Percentiles rank a stretch among this genome's conserved stretches.
Evolutionary conservation across 495 filamentous ascomycete genomes (phyloP).

Genomic region (Choiromyces venosus): DNA sequence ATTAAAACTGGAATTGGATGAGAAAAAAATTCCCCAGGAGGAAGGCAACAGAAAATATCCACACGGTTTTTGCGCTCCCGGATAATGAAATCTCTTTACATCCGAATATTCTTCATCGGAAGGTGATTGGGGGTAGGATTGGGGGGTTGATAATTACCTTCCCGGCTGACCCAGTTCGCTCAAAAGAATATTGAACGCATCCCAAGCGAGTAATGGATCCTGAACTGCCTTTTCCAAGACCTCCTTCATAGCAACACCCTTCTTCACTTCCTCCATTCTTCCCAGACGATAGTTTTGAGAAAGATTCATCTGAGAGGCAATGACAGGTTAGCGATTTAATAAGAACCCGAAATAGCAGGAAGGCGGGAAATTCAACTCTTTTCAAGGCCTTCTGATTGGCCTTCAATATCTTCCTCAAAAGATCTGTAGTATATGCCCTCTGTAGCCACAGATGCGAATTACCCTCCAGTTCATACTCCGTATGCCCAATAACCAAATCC

Average conservation of each 20-base stretch:
- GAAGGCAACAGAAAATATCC: not conserved
- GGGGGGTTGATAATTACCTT: slow-evolving; percentile 25
- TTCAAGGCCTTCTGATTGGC: slow-evolving; percentile 65
- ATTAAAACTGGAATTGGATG: not conserved
- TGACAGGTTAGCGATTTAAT: not conserved
- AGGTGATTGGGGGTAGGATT: slow-evolving; percentile 14
- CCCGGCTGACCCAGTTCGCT: slow-evolving; percentile 62
- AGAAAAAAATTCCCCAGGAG: not conserved
- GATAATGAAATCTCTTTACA: not conserved
- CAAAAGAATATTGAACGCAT: slow-evolving; percentile 76
- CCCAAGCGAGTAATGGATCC: slow-evolving; percentile 70
- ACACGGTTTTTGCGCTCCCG: not conserved
- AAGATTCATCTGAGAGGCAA: not conserved
- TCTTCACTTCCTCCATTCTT: slow-evolving; percentile 52
- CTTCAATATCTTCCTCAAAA: slow-evolving; percentile 63
- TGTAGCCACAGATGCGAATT: slow-evolving; percentile 64
- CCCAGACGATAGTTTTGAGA: slow-evolving; percentile 5
- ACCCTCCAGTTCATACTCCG: slow-evolving; percentile 68
- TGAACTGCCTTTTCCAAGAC: slow-evolving; percentile 64
- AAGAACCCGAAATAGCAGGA: not conserved
- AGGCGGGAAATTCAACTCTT: not conserved
- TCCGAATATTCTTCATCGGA: not conserved
- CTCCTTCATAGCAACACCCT: slow-evolving; percentile 59
- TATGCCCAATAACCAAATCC: slow-evolving; percentile 71
- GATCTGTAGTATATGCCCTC: slow-evolving; percentile 63